phyloP scores from a whole-genome alignment of 1,284 basidiomycete species.

The Tausonia pullulans region DNA sequence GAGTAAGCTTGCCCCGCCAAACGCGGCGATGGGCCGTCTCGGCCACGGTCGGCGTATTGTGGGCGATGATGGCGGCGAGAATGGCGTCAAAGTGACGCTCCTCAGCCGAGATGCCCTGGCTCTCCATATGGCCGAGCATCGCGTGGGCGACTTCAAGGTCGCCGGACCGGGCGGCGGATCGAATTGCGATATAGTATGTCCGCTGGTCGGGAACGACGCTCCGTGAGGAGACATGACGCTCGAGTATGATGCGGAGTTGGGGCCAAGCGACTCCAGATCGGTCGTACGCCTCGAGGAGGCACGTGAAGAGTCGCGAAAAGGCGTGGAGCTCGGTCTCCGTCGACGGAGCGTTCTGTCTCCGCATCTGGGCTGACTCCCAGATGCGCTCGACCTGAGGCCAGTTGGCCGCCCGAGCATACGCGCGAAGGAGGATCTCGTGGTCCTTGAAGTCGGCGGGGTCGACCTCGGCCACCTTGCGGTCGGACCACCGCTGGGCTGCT shows the following conservation, averaged over 20 bases:
- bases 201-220: background rate
- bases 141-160: background rate
- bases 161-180: background rate
- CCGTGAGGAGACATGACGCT: background rate
- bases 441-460: no score
- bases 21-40: background rate
- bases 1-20: background rate
- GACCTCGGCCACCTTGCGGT: no score
- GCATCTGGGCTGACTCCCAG: no score
- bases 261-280: background rate
- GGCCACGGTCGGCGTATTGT: background rate
- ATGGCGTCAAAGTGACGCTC: background rate
- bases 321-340: background rate
- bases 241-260: background rate
- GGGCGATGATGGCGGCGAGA: background rate
- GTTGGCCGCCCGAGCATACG: no score
- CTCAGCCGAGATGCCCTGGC: background rate
- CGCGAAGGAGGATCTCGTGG: no score
- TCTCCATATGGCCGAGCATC: background rate
- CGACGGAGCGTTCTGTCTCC: no score
- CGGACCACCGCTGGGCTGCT: no score
- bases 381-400: no score
- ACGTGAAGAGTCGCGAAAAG: background rate
- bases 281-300: background rate
- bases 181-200: background rate